Percentiles rank a stretch among this genome's conserved stretches.
These are phyloP conservation scores for Asterophora parasitica DNA, from an alignment of 768 basidiomycete genomes.

Conservation along the genomic window DNA sequence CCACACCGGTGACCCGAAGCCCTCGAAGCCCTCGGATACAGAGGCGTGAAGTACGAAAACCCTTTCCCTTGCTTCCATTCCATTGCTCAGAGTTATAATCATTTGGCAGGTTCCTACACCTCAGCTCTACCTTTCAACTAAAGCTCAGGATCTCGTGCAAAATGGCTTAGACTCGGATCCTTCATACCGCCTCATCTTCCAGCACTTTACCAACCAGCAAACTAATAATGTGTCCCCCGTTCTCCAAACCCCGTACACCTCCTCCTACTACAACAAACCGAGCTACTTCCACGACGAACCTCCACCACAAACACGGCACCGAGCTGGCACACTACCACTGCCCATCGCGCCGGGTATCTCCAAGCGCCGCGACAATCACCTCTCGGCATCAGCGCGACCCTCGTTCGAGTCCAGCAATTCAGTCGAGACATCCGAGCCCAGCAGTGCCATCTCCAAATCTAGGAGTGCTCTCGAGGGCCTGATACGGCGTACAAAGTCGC, in stretches of 20 bases:
- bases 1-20: constrained; percentile 8
- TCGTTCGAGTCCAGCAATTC: constrained; percentile 4
- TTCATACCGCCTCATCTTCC: constrained; percentile 9
- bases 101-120: constrained; percentile 5
- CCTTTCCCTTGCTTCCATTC: not conserved
- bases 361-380: constrained; percentile 35
- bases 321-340: constrained; percentile 23
- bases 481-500: constrained; percentile 20
- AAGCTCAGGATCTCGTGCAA: constrained; percentile 2
- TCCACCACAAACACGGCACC: constrained; percentile 16
- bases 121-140: not conserved
- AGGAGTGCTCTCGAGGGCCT: constrained; percentile 11
- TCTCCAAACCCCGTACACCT: constrained; percentile 13
- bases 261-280: constrained; percentile 27
- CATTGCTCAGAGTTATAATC: not conserved
- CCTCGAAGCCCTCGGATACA: constrained; percentile 1
- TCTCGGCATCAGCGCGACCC: constrained; percentile 17
- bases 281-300: constrained; percentile 25
- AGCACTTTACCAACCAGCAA: constrained; percentile 4
- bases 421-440: not conserved
- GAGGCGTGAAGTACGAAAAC: constrained; percentile 1
- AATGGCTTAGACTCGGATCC: constrained; percentile 6
- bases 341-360: constrained; percentile 18
- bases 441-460: constrained; percentile 4
- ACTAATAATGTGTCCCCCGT: constrained; percentile 13